Evolutionary conservation across 225 moss, liverwort and hornwort genomes (phyloP).

Genomic region (Ulota crispa): DNA sequence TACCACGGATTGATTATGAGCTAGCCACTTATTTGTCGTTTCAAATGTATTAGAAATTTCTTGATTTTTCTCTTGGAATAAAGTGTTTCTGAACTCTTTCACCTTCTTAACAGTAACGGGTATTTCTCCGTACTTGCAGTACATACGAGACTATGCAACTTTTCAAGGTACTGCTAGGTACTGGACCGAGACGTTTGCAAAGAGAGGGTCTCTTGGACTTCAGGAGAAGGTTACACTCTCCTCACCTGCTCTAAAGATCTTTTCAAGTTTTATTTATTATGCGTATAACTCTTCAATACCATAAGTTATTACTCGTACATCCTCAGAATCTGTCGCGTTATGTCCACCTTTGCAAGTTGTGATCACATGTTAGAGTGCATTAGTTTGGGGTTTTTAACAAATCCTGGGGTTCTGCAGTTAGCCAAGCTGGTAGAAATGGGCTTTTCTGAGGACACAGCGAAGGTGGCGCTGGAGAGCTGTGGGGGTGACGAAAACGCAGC

Average conservation of each 20-base stretch:
- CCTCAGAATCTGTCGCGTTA: neutral
- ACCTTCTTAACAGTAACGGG: neutral
- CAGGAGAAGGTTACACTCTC: constrained; percentile 74
- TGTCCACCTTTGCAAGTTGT: neutral
- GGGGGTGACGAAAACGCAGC: constrained; percentile 97
- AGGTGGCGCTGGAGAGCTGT: constrained; percentile 69
- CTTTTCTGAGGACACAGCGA: constrained; percentile 81
- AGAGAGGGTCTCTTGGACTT: constrained; percentile 81
- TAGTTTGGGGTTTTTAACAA: neutral
- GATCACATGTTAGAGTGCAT: neutral
- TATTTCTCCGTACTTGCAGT: constrained; percentile 54
- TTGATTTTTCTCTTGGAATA: neutral
- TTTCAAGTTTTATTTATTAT: neutral
- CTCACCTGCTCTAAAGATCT: constrained; percentile 1
- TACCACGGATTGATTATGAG: neutral
- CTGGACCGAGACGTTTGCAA: constrained; percentile 99
- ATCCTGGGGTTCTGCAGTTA: constrained; percentile 45
- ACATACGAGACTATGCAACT: constrained; percentile 76
- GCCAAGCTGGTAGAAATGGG: constrained; percentile 99
- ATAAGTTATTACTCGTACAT: neutral
- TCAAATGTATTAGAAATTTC: neutral
- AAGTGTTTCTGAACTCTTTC: neutral
- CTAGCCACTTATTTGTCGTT: neutral
- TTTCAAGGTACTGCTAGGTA: constrained; percentile 92
- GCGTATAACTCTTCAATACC: neutral